phyloP scores from a whole-genome alignment of 1,139 yeast species.

The Hyphopichia wangnamkhiaoensis region DNA sequence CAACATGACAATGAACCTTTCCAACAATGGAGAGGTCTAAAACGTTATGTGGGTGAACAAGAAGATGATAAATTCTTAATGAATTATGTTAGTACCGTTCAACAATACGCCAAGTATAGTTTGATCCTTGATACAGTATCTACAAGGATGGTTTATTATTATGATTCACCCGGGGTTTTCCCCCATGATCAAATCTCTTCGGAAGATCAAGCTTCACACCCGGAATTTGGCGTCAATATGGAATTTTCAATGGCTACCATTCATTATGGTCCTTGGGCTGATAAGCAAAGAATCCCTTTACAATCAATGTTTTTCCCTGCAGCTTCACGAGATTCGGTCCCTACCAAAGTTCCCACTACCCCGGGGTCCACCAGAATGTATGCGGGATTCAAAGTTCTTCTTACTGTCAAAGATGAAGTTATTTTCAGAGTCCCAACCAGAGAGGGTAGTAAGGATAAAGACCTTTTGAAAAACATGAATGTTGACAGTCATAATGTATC shows the following conservation, averaged over 20 bases:
- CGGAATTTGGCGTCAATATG: slow-evolving; percentile 67
- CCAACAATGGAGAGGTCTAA: slow-evolving; percentile 42
- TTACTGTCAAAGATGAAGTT: slow-evolving; percentile 62
- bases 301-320: slow-evolving; percentile 71
- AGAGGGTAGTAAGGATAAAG: slow-evolving; percentile 75
- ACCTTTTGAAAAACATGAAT: slow-evolving; percentile 19
- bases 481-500: slow-evolving; percentile 10
- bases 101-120: slow-evolving; percentile 85
- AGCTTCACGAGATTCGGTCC: slow-evolving; percentile 57
- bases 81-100: slow-evolving; percentile 32
- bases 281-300: slow-evolving; percentile 70
- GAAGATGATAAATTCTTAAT: slow-evolving; percentile 32
- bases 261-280: slow-evolving; percentile 96
- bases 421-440: slow-evolving; percentile 80
- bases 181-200: slow-evolving; percentile 27
- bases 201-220: slow-evolving; percentile 36
- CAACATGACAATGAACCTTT: slow-evolving; percentile 9
- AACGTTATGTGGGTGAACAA: slow-evolving; percentile 42
- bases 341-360: slow-evolving; percentile 33
- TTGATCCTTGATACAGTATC: slow-evolving; percentile 65
- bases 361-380: slow-evolving; percentile 58
- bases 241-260: slow-evolving; percentile 63
- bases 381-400: slow-evolving; percentile 54
- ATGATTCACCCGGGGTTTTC: slow-evolving; percentile 69
- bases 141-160: slow-evolving; percentile 58